These are phyloP conservation scores for Coprinellus aureogranulatus DNA, from an alignment of 768 basidiomycete genomes.

Conservation along the genomic window DNA sequence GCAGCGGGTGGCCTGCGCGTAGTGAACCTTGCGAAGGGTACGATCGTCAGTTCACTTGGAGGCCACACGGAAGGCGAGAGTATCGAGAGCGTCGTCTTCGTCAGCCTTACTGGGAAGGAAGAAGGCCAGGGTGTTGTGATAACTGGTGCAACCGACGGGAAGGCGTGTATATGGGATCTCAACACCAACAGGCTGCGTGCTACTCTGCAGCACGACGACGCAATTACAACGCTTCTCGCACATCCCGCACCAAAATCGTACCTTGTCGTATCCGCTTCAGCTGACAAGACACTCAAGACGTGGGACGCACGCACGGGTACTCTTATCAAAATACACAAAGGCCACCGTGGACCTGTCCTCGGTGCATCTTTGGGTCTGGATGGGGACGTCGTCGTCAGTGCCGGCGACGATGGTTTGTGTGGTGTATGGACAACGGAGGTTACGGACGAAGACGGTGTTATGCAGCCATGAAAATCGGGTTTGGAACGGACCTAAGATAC, in stretches of 20 bases:
- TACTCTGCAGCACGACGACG: slow-evolving; percentile 81
- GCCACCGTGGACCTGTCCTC: slow-evolving; percentile 77
- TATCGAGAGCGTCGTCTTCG: slow-evolving; percentile 81
- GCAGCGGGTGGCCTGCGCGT: slow-evolving; percentile 82
- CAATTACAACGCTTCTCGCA: slow-evolving; percentile 75
- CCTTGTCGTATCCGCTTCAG: slow-evolving; percentile 81
- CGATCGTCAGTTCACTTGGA: slow-evolving; percentile 71
- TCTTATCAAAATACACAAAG: slow-evolving; percentile 75
- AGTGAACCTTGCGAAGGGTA: slow-evolving; percentile 83
- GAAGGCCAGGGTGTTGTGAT: slow-evolving; percentile 63
- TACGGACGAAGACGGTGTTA: slow-evolving; percentile 29
- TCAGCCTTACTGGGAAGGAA: slow-evolving; percentile 60
- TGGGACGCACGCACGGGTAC: slow-evolving; percentile 91
- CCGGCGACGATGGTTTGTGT: slow-evolving; percentile 86
- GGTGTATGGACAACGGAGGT: slow-evolving; percentile 75
- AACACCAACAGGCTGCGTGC: slow-evolving; percentile 79
- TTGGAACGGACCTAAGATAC: too few relatives aligned
- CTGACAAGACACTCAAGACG: slow-evolving; percentile 81
- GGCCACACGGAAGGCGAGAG: slow-evolving; percentile 88
- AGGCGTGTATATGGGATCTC: slow-evolving; percentile 93
- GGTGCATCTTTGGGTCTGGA: slow-evolving; percentile 67
- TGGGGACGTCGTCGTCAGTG: slow-evolving; percentile 78
- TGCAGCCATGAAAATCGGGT: neutral
- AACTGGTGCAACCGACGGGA: slow-evolving; percentile 91
- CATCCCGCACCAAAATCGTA: slow-evolving; percentile 75